Evolutionary conservation across 2,329 filamentous ascomycete genomes (phyloP).

Genomic region (Epichloe gansuensis): DNA sequence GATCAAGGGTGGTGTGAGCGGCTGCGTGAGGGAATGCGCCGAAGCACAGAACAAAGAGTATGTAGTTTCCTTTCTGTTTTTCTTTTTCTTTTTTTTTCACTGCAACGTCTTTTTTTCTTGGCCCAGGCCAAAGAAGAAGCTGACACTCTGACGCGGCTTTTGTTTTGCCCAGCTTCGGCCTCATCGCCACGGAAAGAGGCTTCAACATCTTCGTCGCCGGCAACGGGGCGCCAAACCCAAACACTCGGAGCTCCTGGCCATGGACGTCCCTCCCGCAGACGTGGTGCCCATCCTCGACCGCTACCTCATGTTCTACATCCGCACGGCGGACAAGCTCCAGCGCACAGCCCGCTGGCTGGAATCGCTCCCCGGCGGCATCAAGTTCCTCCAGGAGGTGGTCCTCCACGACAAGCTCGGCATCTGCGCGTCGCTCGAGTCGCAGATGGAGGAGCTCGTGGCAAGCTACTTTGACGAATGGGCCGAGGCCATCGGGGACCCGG

Average conservation of each 20-base stretch:
- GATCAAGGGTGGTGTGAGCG: conserved; percentile 80
- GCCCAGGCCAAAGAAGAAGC: not conserved
- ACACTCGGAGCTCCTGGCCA: conserved; percentile 73
- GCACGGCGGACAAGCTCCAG: conserved; percentile 81
- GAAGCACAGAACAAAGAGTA: conserved; percentile 88
- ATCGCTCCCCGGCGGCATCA: conserved; percentile 68
- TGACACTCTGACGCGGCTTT: not conserved
- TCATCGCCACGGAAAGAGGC: conserved; percentile 85
- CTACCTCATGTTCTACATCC: conserved; percentile 88
- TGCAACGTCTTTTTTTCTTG: not conserved
- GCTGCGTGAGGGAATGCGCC: conserved; percentile 85
- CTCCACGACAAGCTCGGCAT: conserved; percentile 81
- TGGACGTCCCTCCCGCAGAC: conserved; percentile 73
- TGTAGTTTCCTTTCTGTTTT: conserved; percentile 17
- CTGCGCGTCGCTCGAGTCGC: conserved; percentile 67
- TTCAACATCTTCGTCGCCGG: conserved; percentile 89
- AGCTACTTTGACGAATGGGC: conserved; percentile 90
- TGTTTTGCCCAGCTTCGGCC: conserved; percentile 51
- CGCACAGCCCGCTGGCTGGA: conserved; percentile 84
- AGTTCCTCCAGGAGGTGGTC: conserved; percentile 71
- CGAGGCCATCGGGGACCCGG: conserved; percentile 60
- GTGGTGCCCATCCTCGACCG: conserved; percentile 76
- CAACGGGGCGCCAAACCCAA: conserved; percentile 80
- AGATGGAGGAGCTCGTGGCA: conserved; percentile 78
- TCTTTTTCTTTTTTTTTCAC: not conserved